Conservation (phyloP, 441 rosid genomes). For the Euphorbia corollata region DNA sequence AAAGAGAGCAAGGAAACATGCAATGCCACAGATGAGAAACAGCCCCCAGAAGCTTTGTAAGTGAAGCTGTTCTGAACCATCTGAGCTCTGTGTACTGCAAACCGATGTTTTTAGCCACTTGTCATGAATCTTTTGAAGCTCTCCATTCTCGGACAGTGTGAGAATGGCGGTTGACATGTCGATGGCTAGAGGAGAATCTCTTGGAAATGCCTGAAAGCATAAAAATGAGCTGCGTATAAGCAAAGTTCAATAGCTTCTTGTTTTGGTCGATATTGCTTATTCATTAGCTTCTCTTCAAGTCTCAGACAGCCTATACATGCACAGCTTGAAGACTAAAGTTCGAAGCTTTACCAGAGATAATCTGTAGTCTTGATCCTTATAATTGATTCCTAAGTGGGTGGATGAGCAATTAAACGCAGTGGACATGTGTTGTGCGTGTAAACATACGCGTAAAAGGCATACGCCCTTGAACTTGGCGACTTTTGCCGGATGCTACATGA, state of each 20-base stretch:
- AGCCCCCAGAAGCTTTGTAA: conserved; percentile 59
- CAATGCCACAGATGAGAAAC: conserved; percentile 22
- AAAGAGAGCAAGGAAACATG: conserved; percentile 55
- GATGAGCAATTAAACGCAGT: too few relatives aligned
- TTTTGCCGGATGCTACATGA: too few relatives aligned
- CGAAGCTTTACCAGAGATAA: background rate
- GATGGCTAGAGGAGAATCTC: conserved; percentile 77
- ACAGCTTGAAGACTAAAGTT: background rate
- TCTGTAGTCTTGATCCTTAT: background rate
- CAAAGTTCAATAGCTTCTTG: background rate
- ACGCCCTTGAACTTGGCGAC: too few relatives aligned
- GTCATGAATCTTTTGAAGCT: conserved; percentile 75
- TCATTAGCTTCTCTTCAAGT: background rate
- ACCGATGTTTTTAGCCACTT: conserved; percentile 56
- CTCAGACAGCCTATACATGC: background rate
- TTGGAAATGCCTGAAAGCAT: conserved; percentile 58
- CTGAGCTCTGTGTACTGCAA: conserved; percentile 34
- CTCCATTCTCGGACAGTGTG: conserved; percentile 69
- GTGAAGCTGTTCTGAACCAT: conserved; percentile 53
- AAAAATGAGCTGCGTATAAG: background rate
- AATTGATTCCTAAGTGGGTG: too few relatives aligned
- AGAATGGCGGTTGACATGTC: conserved; percentile 92
- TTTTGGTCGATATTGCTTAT: background rate
- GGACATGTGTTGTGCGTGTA: too few relatives aligned
- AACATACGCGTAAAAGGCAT: too few relatives aligned